Conservation (phyloP, 2,329 filamentous ascomycete species). For the Neospermospora avenae region DNA sequence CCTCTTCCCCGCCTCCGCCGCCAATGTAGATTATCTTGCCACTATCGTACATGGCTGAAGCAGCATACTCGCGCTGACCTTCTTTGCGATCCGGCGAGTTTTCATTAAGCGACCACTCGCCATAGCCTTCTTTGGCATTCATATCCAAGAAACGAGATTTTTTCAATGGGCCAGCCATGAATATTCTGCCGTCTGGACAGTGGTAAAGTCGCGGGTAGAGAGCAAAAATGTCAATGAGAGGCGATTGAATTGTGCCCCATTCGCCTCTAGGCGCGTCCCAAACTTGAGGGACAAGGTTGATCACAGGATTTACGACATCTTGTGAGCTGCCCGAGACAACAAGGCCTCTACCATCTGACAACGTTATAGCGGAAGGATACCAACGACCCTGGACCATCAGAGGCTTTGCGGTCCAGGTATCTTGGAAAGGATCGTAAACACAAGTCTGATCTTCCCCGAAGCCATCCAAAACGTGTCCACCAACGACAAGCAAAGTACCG, state of each 20-base stretch:
- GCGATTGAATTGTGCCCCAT: not conserved
- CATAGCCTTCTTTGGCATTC: constrained; percentile 4
- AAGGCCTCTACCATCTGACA: constrained; percentile 2
- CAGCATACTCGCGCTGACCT: constrained; percentile 10
- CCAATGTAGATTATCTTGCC: constrained; percentile 9
- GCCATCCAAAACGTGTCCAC: constrained; percentile 11
- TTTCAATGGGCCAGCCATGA: constrained; percentile 11
- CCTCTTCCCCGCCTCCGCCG: constrained; percentile 7
- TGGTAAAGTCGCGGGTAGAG: constrained; percentile 4
- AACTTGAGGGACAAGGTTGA: not conserved
- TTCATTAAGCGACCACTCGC: not conserved
- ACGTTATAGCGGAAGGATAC: constrained; percentile 2
- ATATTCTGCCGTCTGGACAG: constrained; percentile 5
- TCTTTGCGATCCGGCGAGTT: constrained; percentile 3
- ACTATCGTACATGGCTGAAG: constrained; percentile 10
- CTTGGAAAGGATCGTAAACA: constrained; percentile 10
- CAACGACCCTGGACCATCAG: constrained; percentile 3
- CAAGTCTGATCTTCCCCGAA: constrained; percentile 10
- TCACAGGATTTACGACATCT: not conserved
- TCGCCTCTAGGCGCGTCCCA: not conserved
- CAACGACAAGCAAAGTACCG: constrained; percentile 11
- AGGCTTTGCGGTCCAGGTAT: constrained; percentile 8
- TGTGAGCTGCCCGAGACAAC: constrained; percentile 5
- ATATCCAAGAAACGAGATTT: constrained; percentile 8
- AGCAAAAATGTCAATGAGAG: constrained; percentile 1